Evolutionary conservation across 805 yeast species (phyloP), one percentile per base, ranked within the genome.

Genomic region (Yarrowia sp.): DNA sequence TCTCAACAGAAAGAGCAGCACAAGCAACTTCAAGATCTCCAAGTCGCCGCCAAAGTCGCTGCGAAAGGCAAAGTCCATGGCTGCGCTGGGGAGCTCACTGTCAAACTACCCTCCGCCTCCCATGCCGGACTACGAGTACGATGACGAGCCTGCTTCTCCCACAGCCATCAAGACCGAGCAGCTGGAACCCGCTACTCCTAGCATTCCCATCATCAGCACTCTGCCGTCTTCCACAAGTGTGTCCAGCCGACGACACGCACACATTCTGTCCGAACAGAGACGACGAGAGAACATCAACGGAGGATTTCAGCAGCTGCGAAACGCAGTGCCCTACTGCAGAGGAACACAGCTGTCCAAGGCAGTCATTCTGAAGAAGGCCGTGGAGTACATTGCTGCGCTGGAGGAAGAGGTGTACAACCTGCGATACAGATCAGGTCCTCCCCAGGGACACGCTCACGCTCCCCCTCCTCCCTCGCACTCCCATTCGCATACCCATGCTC

Each of bases 301-400:
- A 63, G 85, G 85, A 16, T 82, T 82, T 70, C 77, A 79, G 48
- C 77, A 76, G 58, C 73, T 82, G 19, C 78, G 79, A 67, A 73
- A 74, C 58, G 72, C 80, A 0, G 82, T 82, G 9, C 85, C 85
- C 3, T 76, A 78, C 16, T 76, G 83, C 50, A 75, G 80, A 42
- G 77, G 80, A 15, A 77, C 81, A 8, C 81, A 79, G 70, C 84
- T 81, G 68, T 82, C 84, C n/a, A 82, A 82, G 72, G 84, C 84
- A 0, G 78, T 77, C 65, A 79, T 82, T 15, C 75, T 82, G 58
- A 79, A 77, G 53, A 81, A 81, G 72, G 78, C 83, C 0, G 81
- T 79, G 8, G 82, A 80, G 64, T 81, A 82, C 71, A 82, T 82
- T 55, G 78, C 79, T 41, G 70, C 75, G 5, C 72, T 82, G 46